Conservation (phyloP, 106 monocot species). For the Amphibolis antarctica region DNA sequence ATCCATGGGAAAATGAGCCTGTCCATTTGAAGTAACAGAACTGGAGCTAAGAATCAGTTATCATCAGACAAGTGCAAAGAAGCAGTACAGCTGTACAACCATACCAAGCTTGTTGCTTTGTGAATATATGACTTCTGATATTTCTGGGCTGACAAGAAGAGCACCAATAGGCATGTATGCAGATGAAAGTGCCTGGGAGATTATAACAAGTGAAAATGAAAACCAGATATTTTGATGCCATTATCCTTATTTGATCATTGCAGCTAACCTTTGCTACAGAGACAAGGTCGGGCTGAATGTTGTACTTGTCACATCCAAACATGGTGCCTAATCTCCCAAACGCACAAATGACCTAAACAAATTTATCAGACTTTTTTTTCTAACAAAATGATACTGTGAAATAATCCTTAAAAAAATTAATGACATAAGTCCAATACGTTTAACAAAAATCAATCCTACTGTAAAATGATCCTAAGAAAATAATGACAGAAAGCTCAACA, state of each 20-base stretch:
- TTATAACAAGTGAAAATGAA: background rate
- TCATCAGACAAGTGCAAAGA: background rate
- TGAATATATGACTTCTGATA: constrained; percentile 79
- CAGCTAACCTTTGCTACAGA: constrained; percentile 74
- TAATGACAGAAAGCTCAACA: too few species aligned
- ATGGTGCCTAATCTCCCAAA: constrained; percentile 95
- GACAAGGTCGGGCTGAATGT: constrained; percentile 88
- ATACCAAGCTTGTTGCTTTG: constrained; percentile 97
- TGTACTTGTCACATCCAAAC: constrained; percentile 89
- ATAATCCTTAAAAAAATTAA: too few species aligned
- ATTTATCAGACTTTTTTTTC: background rate
- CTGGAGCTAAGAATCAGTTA: background rate
- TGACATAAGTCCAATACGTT: too few species aligned
- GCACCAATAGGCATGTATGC: constrained; percentile 96
- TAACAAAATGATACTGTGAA: too few species aligned
- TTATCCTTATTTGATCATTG: background rate
- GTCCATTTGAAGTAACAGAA: background rate
- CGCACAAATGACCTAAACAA: constrained; percentile 80
- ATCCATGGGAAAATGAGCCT: constrained; percentile 96
- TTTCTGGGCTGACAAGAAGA: constrained; percentile 82
- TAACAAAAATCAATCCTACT: too few species aligned
- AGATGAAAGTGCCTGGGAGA: constrained; percentile 85
- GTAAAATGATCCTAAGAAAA: too few species aligned
- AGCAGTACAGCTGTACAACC: background rate
- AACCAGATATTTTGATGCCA: background rate